Percentiles rank a stretch among this genome's conserved stretches.
These are phyloP conservation scores for Wallacemonas rigidus DNA, from an alignment of 208 protist genomes.

Conservation along the genomic window DNA sequence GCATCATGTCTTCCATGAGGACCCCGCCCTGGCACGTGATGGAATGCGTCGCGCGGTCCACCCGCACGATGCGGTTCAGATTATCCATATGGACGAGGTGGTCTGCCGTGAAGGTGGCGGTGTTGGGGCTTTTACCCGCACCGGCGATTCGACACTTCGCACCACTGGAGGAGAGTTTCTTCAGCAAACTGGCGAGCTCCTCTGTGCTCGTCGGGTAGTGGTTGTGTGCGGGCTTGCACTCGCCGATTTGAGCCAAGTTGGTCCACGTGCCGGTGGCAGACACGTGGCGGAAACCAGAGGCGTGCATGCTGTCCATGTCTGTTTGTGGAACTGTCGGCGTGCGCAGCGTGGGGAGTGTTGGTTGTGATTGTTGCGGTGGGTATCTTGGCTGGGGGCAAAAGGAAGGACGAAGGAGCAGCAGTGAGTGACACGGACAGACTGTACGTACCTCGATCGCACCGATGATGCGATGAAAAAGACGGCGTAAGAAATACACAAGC, in stretches of 20 bases:
- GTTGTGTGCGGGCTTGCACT: conserved; percentile 41
- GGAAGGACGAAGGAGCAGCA: no score
- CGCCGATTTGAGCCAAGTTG: conserved; percentile 61
- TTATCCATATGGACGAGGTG: conserved; percentile 59
- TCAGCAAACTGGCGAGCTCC: conserved; percentile 34
- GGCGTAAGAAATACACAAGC: no score
- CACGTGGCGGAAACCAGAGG: conserved; percentile 1
- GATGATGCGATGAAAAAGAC: no score
- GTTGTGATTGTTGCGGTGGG: neutral
- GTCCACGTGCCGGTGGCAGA: conserved; percentile 36
- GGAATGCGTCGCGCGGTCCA: conserved; percentile 35
- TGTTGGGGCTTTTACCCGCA: conserved; percentile 62
- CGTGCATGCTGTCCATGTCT: conserved; percentile 2
- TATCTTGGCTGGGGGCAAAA: no score
- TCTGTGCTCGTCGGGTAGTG: conserved; percentile 42
- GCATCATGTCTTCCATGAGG: conserved; percentile 51
- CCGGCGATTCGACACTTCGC: conserved; percentile 60
- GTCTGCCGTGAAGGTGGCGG: conserved; percentile 51
- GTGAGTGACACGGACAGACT: no score
- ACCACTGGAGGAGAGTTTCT: conserved; percentile 24
- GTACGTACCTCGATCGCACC: no score
- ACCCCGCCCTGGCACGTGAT: conserved; percentile 62
- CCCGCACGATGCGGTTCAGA: conserved; percentile 48
- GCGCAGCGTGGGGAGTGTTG: neutral
- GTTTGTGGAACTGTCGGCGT: neutral